Conservation (phyloP, 345 rosid species). For the Brassica napus region DNA sequence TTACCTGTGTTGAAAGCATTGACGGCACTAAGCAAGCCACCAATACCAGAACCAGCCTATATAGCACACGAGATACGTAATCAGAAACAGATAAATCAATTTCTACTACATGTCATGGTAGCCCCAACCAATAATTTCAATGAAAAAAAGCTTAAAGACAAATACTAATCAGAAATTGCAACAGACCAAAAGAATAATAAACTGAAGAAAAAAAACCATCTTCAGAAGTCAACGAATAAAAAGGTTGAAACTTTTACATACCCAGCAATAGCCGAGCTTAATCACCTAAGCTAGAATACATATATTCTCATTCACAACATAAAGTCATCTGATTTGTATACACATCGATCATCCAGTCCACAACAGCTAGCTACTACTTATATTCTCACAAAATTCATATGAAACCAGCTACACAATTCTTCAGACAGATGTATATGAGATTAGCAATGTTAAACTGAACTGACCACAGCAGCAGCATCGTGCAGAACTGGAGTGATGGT, state of each 20-base stretch:
- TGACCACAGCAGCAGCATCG: conserved; percentile 90
- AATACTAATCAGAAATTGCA: background rate
- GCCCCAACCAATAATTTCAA: background rate
- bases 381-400: background rate
- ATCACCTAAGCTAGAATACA: background rate
- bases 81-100: conserved; percentile 19
- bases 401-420: background rate
- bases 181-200: too few species aligned
- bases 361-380: background rate
- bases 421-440: background rate
- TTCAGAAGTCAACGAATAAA: background rate
- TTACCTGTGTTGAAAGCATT: conserved; percentile 80
- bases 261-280: background rate
- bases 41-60: conserved; percentile 89
- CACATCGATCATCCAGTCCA: background rate
- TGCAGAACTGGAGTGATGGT: conserved; percentile 75
- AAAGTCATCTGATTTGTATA: conserved; percentile 6
- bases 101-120: background rate
- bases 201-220: background rate
- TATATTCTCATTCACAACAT: background rate
- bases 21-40: conserved; percentile 88
- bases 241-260: conserved; percentile 7
- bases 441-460: conserved; percentile 22
- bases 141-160: background rate
- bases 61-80: conserved; percentile 12